A percentile compares a stretch with the other conserved stretches of the same genome.
These are phyloP conservation scores for Neofusicoccum cordaticola DNA, from an alignment of 2,329 filamentous ascomycete species.

Conservation along the genomic window DNA sequence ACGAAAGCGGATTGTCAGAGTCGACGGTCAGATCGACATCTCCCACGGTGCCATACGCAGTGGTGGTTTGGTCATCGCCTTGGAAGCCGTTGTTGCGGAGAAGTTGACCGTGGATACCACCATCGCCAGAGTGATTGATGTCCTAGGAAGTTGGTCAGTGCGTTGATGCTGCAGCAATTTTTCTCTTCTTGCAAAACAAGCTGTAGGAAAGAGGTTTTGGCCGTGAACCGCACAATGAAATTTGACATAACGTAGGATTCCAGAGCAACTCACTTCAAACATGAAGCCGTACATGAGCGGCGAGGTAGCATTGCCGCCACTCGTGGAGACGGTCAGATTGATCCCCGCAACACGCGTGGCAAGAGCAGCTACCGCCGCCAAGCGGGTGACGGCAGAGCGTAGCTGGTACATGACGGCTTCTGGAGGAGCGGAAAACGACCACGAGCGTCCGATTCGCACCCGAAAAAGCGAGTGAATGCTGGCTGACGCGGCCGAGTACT, in stretches of 20 bases:
- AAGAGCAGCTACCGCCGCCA: neutral
- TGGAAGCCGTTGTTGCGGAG: constrained; percentile 19
- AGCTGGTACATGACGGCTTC: neutral
- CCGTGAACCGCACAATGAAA: neutral
- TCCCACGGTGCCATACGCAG: constrained; percentile 32
- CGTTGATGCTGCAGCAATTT: too few species aligned
- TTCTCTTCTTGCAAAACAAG: too few species aligned
- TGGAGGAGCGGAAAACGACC: neutral
- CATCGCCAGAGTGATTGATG: constrained; percentile 18
- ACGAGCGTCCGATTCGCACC: neutral
- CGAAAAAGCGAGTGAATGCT: neutral
- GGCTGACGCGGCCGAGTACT: neutral
- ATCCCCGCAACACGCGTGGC: neutral
- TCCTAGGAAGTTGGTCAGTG: neutral
- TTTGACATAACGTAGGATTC: neutral
- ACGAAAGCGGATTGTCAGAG: neutral
- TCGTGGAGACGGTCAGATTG: constrained; percentile 25
- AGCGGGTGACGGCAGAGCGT: neutral
- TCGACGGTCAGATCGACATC: constrained; percentile 25
- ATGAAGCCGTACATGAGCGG: constrained; percentile 44
- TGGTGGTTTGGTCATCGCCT: constrained; percentile 21
- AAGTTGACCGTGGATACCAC: constrained; percentile 16
- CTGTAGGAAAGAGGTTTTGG: too few species aligned
- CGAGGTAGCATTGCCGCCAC: constrained; percentile 39
- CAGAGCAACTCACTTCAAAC: constrained; percentile 33